Conservation (phyloP, 1,284 basidiomycete genomes). For the Trametes versicolor region DNA sequence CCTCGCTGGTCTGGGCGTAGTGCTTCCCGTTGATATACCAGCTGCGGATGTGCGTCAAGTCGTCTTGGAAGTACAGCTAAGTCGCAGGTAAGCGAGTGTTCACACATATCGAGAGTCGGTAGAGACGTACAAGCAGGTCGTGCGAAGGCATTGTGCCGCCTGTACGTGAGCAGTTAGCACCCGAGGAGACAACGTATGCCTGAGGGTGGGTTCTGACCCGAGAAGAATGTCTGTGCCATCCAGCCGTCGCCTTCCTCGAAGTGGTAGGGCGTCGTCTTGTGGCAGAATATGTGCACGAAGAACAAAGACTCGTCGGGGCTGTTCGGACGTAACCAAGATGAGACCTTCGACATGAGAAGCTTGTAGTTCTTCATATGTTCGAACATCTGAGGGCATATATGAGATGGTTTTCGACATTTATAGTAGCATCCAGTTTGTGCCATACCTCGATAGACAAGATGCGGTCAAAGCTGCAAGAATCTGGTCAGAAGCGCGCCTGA, state of each 20-base stretch:
- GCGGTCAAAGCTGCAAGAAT: constrained; percentile 67
- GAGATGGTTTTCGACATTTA: not conserved
- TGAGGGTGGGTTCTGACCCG: no score
- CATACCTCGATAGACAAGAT: constrained; percentile 77
- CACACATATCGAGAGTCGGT: not conserved
- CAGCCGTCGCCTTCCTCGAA: constrained; percentile 80
- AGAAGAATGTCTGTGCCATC: constrained; percentile 85
- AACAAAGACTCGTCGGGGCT: constrained; percentile 57
- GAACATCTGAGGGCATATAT: constrained; percentile 64
- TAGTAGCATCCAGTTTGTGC: no score
- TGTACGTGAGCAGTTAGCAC: constrained; percentile 33
- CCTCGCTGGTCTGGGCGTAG: constrained; percentile 74
- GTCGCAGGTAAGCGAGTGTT: no score
- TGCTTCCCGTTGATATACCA: constrained; percentile 76
- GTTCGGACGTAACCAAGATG: constrained; percentile 71
- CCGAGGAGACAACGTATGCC: constrained; percentile 14
- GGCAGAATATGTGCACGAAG: constrained; percentile 85
- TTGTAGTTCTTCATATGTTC: constrained; percentile 88
- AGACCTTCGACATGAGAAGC: constrained; percentile 69
- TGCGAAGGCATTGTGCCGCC: constrained; percentile 75
- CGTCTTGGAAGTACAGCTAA: constrained; percentile 75
- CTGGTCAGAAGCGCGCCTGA: not conserved
- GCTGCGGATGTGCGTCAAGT: constrained; percentile 66
- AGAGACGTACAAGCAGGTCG: constrained; percentile 65
- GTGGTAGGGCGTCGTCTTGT: constrained; percentile 74